These are phyloP conservation scores for Phoenix dactylifera DNA, from an alignment of 176 grass and related monocot species.

Conservation along the genomic window DNA sequence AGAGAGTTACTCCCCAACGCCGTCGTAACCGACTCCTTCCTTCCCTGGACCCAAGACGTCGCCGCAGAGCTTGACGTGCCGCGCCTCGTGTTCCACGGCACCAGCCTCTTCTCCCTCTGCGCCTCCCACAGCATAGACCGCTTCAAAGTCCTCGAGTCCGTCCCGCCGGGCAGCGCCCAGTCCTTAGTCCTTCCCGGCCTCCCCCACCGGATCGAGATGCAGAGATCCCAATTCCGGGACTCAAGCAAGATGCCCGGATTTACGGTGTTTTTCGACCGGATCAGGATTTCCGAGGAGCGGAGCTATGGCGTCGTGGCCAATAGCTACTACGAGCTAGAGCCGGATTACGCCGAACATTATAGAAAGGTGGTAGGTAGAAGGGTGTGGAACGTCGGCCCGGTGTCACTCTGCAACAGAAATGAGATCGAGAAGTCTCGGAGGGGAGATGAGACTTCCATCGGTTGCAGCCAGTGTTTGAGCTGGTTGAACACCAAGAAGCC, in stretches of 20 bases:
- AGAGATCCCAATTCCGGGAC: slow-evolving; percentile 18
- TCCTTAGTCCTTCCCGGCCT: slow-evolving; percentile 20
- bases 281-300: neutral
- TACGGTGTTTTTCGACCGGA: neutral
- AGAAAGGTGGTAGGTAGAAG: slow-evolving; percentile 6
- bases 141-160: too few relatives aligned
- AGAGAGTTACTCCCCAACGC: neutral
- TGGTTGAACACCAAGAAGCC: slow-evolving; percentile 37
- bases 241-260: neutral
- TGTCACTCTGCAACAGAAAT: slow-evolving; percentile 28
- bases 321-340: slow-evolving; percentile 56
- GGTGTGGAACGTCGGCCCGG: slow-evolving; percentile 44
- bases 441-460: slow-evolving; percentile 15
- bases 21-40: slow-evolving; percentile 16
- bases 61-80: neutral
- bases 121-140: neutral
- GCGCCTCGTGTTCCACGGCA: too few relatives aligned
- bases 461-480: slow-evolving; percentile 9
- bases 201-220: slow-evolving; percentile 43
- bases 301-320: slow-evolving; percentile 45
- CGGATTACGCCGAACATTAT: slow-evolving; percentile 29
- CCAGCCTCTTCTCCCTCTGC: neutral
- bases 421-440: slow-evolving; percentile 7
- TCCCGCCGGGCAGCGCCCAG: slow-evolving; percentile 1
- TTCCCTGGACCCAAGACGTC: slow-evolving; percentile 6